Conservation (phyloP, 192 early-diverging fungal species). For the Lunasporangiospora selenospora region DNA sequence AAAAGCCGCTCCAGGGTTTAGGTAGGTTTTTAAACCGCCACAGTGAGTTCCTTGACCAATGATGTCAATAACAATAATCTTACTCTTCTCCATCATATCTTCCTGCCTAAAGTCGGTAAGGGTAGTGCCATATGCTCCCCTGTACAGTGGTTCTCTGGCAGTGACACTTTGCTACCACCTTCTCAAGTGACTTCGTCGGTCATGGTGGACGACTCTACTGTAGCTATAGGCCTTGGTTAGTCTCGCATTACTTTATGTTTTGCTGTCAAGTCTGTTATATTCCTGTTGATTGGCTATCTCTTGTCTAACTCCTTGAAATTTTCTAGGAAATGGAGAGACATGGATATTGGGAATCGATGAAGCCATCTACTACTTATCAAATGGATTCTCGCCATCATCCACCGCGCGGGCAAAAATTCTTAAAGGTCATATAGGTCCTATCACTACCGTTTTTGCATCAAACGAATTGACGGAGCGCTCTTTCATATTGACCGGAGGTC, state of each 20-base stretch:
- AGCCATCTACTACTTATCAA: conserved; percentile 6
- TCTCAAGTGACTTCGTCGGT: conserved; percentile 52
- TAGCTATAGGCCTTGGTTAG: conserved; percentile 75
- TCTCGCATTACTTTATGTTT: not conserved
- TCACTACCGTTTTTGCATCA: conserved; percentile 67
- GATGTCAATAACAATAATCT: no score
- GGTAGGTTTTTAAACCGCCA: no score
- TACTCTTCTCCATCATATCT: no score
- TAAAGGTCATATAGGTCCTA: conserved; percentile 63
- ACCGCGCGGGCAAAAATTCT: conserved; percentile 18
- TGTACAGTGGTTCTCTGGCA: conserved; percentile 13
- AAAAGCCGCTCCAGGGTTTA: no score
- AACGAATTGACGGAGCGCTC: conserved; percentile 49
- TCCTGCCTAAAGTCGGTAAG: no score
- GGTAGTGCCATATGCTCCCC: not conserved
- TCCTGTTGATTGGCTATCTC: no score
- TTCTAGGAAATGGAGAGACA: conserved; percentile 68
- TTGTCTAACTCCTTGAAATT: no score
- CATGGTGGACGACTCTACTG: conserved; percentile 58
- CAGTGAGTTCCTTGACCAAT: no score
- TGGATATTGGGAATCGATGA: conserved; percentile 49
- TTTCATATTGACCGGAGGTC: conserved; percentile 69
- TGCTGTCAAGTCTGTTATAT: not conserved
- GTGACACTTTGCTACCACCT: not conserved
- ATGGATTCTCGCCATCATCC: not conserved